Percentiles rank a stretch among this genome's conserved stretches.
These are phyloP conservation scores for Saccharomyces hybrid DNA, from an alignment of 1,139 yeast genomes.

Conservation along the genomic window DNA sequence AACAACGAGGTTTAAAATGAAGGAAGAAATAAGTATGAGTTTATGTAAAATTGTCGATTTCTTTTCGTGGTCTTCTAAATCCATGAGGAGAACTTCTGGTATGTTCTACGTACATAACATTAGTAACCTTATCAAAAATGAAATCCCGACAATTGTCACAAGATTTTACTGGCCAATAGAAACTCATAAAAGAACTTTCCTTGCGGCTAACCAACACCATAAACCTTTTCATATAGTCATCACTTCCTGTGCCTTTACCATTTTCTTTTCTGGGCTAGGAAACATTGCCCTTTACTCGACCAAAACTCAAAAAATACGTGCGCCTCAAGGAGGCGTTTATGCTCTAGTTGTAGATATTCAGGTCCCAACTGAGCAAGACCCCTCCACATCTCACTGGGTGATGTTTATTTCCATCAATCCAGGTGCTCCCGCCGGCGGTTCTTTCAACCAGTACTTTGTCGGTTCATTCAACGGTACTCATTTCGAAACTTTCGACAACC, in stretches of 20 bases:
- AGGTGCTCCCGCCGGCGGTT: slow-evolving; percentile 36
- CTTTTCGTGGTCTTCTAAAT: neutral
- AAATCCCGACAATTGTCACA: neutral
- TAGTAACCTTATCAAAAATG: no score
- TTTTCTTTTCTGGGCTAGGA: no score
- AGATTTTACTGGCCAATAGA: no score
- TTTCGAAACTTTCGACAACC: slow-evolving; percentile 29
- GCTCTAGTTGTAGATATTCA: neutral
- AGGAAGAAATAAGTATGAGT: neutral
- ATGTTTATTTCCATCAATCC: slow-evolving; percentile 35
- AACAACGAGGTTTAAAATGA: neutral
- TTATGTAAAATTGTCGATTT: no score
- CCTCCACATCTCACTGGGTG: slow-evolving; percentile 26
- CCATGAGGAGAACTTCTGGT: neutral
- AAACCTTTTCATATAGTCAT: no score
- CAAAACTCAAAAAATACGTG: no score
- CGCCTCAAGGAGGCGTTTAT: no score
- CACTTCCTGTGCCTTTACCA: no score
- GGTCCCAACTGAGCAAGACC: neutral
- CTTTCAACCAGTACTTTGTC: slow-evolving; percentile 34
- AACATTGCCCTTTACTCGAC: no score
- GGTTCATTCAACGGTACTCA: slow-evolving; percentile 36
- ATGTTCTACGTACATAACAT: neutral
- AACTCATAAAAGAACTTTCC: no score
- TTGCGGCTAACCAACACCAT: no score